Evolutionary conservation across 768 basidiomycete genomes (phyloP), one percentile per base, ranked within the genome.

Genomic region (Lentinus tigrinus): DNA sequence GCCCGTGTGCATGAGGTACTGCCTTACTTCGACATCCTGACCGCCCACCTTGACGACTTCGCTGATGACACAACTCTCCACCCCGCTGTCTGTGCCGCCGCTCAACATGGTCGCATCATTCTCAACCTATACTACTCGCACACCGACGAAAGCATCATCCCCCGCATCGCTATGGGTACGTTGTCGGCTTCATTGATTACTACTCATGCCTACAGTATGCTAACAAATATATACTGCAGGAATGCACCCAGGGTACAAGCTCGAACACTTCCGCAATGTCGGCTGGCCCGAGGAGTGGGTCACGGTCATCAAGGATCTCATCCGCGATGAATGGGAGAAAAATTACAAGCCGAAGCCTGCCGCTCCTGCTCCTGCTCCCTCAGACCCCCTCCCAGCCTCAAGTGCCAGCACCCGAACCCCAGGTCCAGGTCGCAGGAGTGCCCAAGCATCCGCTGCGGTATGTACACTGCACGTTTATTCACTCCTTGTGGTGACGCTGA

Each of bases 1-100:
- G 68, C 66, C 10, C 65, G 71, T 1, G 44, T 73, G 21, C 67
- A 71, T 47, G 47, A 70, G 38, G 67, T 73, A 10, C 73, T 72
- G 13, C 72, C 70, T 2, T 39, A 67, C 36, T 60, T 73, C 19
- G 70, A 73, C 54, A 48, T 54, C 4, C 42, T 74, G 23, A 69
- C 68, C 0, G 44, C 43, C 8, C 57, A 53, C 0, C 55, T 74
- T 11, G 67, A 66, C 16, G 48, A 65, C 3, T 46, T 53, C 23
- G 60, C 66, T 19, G 61, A 63, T 19, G 26, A 69, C 37, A 3
- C 7, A 1, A 1, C n/a, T 3, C 54, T 60, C 2, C 58, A 54
- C 6, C 36, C 57, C 3, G 49, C 38, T 8, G 57, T 74, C 36
- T 64, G 64, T 3, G 62, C 56, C 47, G 67, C 68, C 3, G 68